Percentiles rank a stretch among this genome's conserved stretches.
These are phyloP conservation scores for Tolypocladium ophioglossoides DNA, from an alignment of 2,329 filamentous ascomycete genomes.

Conservation along the genomic window DNA sequence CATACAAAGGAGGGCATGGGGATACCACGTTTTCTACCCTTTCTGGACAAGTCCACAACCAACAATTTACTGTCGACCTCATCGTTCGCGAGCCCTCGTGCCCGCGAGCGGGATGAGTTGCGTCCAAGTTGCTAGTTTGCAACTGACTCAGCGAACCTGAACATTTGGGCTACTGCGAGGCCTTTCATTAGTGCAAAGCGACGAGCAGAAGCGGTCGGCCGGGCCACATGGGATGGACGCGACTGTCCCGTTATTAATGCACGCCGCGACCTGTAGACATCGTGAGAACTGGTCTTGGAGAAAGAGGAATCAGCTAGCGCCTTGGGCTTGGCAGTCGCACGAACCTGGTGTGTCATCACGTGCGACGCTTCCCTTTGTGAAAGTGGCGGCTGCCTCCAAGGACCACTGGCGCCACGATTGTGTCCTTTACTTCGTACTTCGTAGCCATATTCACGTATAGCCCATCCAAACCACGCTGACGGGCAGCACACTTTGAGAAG, in stretches of 20 bases:
- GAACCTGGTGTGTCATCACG: too few species aligned
- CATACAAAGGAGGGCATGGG: neutral
- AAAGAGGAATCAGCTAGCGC: too few species aligned
- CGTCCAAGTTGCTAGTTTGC: neutral
- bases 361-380: too few species aligned
- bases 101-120: neutral
- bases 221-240: neutral
- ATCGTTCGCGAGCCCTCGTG: neutral
- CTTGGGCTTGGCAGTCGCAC: too few species aligned
- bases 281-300: too few species aligned
- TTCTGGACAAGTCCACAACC: neutral
- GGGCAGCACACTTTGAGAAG: neutral
- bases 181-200: neutral
- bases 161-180: neutral
- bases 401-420: too few species aligned
- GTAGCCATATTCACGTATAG: too few species aligned
- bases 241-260: too few species aligned
- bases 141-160: neutral
- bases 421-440: too few species aligned
- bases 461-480: neutral
- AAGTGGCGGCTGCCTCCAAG: too few species aligned
- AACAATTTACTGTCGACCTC: neutral
- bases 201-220: neutral
- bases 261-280: too few species aligned
- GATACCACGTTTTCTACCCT: neutral